A percentile compares a stretch with the other conserved stretches of the same genome.
Conservation (phyloP, 352 stramenopile genomes). For the Albugo candida region DNA sequence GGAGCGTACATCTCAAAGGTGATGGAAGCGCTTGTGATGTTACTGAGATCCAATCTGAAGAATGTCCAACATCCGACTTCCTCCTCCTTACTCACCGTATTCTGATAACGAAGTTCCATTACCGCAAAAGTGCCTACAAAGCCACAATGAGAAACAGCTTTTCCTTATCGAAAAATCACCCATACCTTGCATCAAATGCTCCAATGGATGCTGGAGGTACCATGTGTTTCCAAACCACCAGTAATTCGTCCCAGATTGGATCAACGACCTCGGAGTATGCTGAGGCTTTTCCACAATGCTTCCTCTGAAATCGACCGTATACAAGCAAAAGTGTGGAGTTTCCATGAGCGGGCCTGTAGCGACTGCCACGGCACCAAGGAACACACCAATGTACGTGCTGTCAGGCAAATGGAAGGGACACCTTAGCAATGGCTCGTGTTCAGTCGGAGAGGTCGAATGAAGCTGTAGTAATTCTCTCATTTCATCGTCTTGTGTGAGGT, state of each 20-base stretch:
- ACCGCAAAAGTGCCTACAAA: slow-evolving; percentile 58
- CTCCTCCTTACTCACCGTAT: slow-evolving; percentile 60
- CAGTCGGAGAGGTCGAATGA: slow-evolving; percentile 15
- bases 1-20: slow-evolving; percentile 81
- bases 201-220: slow-evolving; percentile 67
- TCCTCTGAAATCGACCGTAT: slow-evolving; percentile 60
- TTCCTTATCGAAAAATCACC: background rate
- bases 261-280: slow-evolving; percentile 67
- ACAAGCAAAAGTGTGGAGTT: slow-evolving; percentile 75
- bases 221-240: slow-evolving; percentile 82
- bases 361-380: slow-evolving; percentile 59
- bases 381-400: slow-evolving; percentile 77
- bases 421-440: slow-evolving; percentile 21
- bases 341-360: slow-evolving; percentile 72
- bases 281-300: slow-evolving; percentile 48
- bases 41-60: slow-evolving; percentile 75
- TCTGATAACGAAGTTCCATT: slow-evolving; percentile 73
- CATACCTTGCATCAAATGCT: slow-evolving; percentile 68
- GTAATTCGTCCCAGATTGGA: slow-evolving; percentile 70
- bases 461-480: slow-evolving; percentile 59
- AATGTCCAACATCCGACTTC: slow-evolving; percentile 81
- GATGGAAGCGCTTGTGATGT: slow-evolving; percentile 67
- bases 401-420: slow-evolving; percentile 32
- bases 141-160: background rate
- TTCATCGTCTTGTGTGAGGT: slow-evolving; percentile 36